Percentiles rank a stretch among this genome's conserved stretches.
Conservation (phyloP, 1,284 basidiomycete species). For the Macrocystidia cucumis region DNA sequence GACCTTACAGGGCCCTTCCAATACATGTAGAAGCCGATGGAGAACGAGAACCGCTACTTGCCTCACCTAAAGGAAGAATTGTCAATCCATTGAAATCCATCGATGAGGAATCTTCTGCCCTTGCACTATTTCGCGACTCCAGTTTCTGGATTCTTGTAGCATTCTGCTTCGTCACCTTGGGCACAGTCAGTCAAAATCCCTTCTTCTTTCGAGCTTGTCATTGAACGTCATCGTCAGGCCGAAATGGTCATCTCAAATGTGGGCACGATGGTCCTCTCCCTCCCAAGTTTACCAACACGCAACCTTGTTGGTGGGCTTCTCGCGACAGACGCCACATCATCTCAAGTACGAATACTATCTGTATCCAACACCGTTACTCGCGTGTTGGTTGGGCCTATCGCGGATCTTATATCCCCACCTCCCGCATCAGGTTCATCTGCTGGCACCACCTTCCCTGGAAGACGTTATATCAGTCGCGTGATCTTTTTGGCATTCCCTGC, state of each 20-base stretch:
- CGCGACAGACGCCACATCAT: constrained; percentile 31
- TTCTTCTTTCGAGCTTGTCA: neutral
- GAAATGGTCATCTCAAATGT: constrained; percentile 81
- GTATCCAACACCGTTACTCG: constrained; percentile 64
- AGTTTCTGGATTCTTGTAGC: constrained; percentile 52
- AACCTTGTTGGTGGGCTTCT: constrained; percentile 14
- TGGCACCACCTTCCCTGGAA: constrained; percentile 29
- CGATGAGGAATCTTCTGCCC: constrained; percentile 25
- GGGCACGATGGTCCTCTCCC: constrained; percentile 66
- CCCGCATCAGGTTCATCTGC: constrained; percentile 29
- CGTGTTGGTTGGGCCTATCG: constrained; percentile 60
- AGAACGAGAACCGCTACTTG: constrained; percentile 9
- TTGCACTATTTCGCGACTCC: constrained; percentile 43
- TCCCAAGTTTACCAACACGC: constrained; percentile 12
- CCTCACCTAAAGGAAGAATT: neutral
- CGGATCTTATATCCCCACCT: constrained; percentile 61
- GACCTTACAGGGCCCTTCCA: constrained; percentile 1
- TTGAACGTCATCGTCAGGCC: constrained; percentile 31
- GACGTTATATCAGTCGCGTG: constrained; percentile 51
- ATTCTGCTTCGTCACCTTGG: constrained; percentile 44
- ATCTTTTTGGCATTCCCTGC: constrained; percentile 47
- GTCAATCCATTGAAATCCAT: constrained; percentile 6
- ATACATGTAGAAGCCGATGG: neutral
- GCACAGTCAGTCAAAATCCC: constrained; percentile 40
- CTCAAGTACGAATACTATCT: constrained; percentile 66